Base-by-base conservation (phyloP, 1,139 yeast genomes). In the Saccharomycopsis crataegensis region DNA sequence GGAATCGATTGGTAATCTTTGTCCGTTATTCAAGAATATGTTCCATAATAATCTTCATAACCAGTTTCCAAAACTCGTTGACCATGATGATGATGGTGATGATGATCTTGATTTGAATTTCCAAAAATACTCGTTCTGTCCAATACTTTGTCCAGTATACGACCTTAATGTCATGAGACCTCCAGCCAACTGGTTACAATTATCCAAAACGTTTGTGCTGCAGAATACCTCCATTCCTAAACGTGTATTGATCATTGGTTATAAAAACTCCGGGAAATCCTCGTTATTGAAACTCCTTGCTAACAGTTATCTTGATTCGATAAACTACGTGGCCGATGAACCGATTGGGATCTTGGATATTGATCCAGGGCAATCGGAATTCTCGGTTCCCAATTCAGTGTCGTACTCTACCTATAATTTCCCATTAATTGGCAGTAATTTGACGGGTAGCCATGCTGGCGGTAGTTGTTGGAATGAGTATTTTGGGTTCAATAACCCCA, bases 291-390 rank as follows among this genome's bases (percentile, higher is more conserved):
- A 81, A 59, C 62, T 78, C 9, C 64, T 90, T 7, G 56, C 78
- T 6, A 89, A 89, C 67, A 60, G 63, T 58, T 55, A 72, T 51
- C 53, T 67, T n/a, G 38, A 58, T 60, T 16, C 9, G 12, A 3
- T 14, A 3, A 57, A 37, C n/a, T n/a, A 41, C 16, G 32, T n/a
- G 49, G 36, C 42, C 17, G 58, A 59, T 40, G 58, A 41, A 17
- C 62, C 59, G 11, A 67, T 69, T 51, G 73, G 77, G 36, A 78
- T 82, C 50, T 61, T 93, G 37, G 98, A 93, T 63, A 66, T 90
- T 3, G 99, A 93, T 65, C 96, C 97, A 0, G 96, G 96, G 0
- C 97, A 90, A 64, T 81, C 96, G 0, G 96, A 88, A 64, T 83
- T 77, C 59, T 80, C 93, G 0, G 71, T 73, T 6, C 94, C 96